Evolutionary conservation across 2,329 filamentous ascomycete genomes (phyloP).

Genomic region (Whalleya microplaca): DNA sequence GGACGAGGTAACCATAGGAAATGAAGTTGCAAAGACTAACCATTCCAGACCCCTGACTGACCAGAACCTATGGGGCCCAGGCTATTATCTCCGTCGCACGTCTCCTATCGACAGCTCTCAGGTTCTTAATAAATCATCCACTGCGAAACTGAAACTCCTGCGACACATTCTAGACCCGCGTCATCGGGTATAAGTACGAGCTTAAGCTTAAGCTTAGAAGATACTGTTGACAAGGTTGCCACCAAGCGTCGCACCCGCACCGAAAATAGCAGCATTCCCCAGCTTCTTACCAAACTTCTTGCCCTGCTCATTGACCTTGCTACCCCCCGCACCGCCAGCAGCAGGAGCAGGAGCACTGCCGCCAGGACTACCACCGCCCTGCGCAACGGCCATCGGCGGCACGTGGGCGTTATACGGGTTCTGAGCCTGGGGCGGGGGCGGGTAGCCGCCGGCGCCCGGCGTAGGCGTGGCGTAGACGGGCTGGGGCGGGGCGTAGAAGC

Average conservation of each 20-base stretch:
- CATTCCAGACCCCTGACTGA: too few relatives aligned
- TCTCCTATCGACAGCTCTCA: too few relatives aligned
- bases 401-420: conserved; percentile 71
- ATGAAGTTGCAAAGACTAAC: too few relatives aligned
- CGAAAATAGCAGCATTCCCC: conserved; percentile 83
- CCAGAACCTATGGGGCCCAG: not conserved
- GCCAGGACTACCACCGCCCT: conserved; percentile 50
- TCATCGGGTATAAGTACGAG: not conserved
- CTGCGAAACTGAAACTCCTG: too few relatives aligned
- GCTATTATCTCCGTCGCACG: too few relatives aligned
- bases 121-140: too few relatives aligned
- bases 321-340: conserved; percentile 20
- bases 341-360: conserved; percentile 38
- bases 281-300: conserved; percentile 98
- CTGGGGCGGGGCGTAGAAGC: conserved; percentile 36
- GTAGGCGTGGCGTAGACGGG: conserved; percentile 33
- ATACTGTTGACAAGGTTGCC: conserved; percentile 89
- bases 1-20: too few relatives aligned
- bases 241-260: conserved; percentile 89
- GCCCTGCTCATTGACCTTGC: conserved; percentile 73
- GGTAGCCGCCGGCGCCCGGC: conserved; percentile 43
- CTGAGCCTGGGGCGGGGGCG: conserved; percentile 48
- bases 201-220: conserved; percentile 59
- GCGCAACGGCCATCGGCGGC: conserved; percentile 74
- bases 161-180: too few relatives aligned